These are phyloP conservation scores for Ambrosia trifida DNA, from an alignment of 129 eudicot genomes.

Conservation along the genomic window DNA sequence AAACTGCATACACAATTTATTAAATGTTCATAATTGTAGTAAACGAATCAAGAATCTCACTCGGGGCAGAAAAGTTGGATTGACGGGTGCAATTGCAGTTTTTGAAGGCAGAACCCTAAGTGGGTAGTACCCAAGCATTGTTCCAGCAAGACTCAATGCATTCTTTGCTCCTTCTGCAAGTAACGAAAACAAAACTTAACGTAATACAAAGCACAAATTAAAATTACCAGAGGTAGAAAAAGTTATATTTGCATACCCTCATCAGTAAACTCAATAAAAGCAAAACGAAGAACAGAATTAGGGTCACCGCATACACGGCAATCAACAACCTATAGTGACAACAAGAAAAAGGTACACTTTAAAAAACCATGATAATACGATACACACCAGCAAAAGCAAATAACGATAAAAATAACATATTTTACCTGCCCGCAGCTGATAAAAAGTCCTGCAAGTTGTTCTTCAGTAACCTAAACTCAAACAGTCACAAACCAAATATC, in stretches of 20 bases:
- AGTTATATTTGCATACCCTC: slow-evolving; percentile 48
- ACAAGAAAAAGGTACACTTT: too few relatives aligned
- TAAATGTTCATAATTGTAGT: background rate
- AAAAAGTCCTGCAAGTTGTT: slow-evolving; percentile 88
- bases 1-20: background rate
- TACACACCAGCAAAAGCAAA: slow-evolving; percentile 17
- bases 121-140: slow-evolving; percentile 87
- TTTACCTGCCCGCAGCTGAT: slow-evolving; percentile 79
- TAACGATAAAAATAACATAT: background rate
- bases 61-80: slow-evolving; percentile 80
- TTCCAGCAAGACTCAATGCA: slow-evolving; percentile 84
- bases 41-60: slow-evolving; percentile 40
- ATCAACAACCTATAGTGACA: slow-evolving; percentile 69
- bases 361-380: too few relatives aligned
- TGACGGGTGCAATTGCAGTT: slow-evolving; percentile 97
- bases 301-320: slow-evolving; percentile 95
- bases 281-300: slow-evolving; percentile 83
- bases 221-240: slow-evolving; percentile 6
- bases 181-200: slow-evolving; percentile 12
- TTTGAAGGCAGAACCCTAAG: slow-evolving; percentile 89
- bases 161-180: slow-evolving; percentile 81
- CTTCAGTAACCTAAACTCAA: slow-evolving; percentile 80
- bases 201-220: slow-evolving; percentile 14
- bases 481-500: background rate
- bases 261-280: slow-evolving; percentile 85